Base-by-base conservation (phyloP, 805 yeast genomes). In the Candida vaughaniae region DNA sequence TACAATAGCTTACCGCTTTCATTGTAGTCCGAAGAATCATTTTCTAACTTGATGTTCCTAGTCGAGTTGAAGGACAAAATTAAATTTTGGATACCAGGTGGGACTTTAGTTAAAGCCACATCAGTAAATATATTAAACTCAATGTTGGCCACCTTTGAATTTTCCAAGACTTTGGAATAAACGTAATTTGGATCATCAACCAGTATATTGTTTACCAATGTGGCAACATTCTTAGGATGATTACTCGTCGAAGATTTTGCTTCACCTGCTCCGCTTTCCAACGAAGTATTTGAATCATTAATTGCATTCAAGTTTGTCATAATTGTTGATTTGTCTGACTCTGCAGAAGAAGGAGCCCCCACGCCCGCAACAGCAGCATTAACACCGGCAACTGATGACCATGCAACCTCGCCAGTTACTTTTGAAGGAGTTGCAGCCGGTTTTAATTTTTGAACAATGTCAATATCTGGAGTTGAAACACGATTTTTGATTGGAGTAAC, bases 391-490 rank as follows among this genome's bases (percentile, higher is more conserved):
- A 79, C 79, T 1, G 78, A 62, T 0, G 82, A 66, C 67, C 80
- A 78, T 50, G 77, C 77, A 36, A 78, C 56, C 32, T 73, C 77
- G 10, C 78, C 77, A 6, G 72, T 65, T 6, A 79, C 77, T 47
- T 71, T 71, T 5, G 71, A 56, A 9, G 82, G 82, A 5, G 75
- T 63, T 3, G 75, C 60, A 1, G 82, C 80, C 1, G 83, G 82
- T 49, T 74, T 76, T 45, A 75, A 55, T 5, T 63, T 65, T 34
- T 66, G 66, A 23, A 68, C 58, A 20, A 68, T 66, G 4, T 62
- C 72, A 5, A 57, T 37, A 12, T 66, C 71, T 6, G 60, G 58
- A 12, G 55, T 49, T 1, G 45, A 31, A 6, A 27, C 35, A 14
- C 36, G 14, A 26, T 35, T 45, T 22, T 39, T 45, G 5, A 35